Evolutionary conservation across 176 grass and related monocot genomes (phyloP), one percentile per base, ranked within the genome.

Genomic region (Juncus inflexus): DNA sequence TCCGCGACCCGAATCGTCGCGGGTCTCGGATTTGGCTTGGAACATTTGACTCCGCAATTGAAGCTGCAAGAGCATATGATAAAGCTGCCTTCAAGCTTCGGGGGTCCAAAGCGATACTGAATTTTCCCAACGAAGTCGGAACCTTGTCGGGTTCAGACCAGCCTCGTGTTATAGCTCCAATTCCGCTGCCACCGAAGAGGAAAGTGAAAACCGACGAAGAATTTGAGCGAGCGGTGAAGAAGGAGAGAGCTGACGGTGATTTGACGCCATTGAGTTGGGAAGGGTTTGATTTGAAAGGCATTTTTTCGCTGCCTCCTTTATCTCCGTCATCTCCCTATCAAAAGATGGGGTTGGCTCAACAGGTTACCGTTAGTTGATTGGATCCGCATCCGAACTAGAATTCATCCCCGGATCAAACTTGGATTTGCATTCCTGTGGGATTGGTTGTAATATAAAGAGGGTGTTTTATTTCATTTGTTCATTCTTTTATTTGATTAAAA

Each of bases 221-320:
- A 14, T 2, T 67, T 5, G 66, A 79, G 55, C 54, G 13, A 4
- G 9, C 9, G 4, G 45, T 28, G 19, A 66, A 66, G 2, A 70
- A 55, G 38, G 56, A 70, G 67, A 58, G 50, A 55, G 9, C 39
- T 37, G 66, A 66, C 47, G 10, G 37, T 9, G 65, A 69, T 40
- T 11, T 62, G 57, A 79, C 89, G 41, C 71, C 78, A 11, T 70
- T 71, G 15, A 79, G 42, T 63, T 76, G 69, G 56, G 75, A 28
- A 54, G 70, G 12, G 56, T 72, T 71, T 45, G 64, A 37, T 75
- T 55, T 91, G 80, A 81, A 81, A 82, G 50, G 75, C 40, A 16
- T 14, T 82, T 41, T 50, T 84, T 9, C 62, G 45, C 64, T 90
- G 2, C 83, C 83, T 37, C 80, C 84, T 28, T 28, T 28, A 28